phyloP scores from a whole-genome alignment of 805 yeast genomes.

The Starmerella bacillaris region DNA sequence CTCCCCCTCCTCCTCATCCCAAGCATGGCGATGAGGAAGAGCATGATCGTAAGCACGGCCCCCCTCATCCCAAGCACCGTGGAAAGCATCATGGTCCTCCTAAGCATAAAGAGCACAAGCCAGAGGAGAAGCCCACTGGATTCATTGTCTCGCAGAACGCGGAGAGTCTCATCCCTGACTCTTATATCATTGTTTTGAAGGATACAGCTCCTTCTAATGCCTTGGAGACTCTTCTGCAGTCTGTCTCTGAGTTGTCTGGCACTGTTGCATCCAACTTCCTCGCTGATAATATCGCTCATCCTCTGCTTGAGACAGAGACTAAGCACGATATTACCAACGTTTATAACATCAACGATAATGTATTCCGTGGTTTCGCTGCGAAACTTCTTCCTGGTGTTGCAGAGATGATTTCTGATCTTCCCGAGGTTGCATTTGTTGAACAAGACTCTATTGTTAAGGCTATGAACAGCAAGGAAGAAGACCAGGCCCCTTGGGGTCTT shows the following conservation, averaged over 20 bases:
- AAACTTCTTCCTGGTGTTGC: conserved; percentile 58
- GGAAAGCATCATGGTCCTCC: background rate
- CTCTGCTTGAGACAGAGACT: conserved; percentile 11
- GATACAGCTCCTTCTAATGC: conserved; percentile 37
- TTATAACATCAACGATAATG: conserved; percentile 30
- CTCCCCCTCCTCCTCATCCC: background rate
- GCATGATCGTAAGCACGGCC: background rate
- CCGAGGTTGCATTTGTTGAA: conserved; percentile 43
- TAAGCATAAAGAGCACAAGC: background rate
- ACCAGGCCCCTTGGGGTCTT: conserved; percentile 60
- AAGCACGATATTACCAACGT: conserved; percentile 19
- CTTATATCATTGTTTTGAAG: conserved; percentile 72
- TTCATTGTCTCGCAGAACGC: conserved; percentile 5
- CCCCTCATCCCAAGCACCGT: background rate
- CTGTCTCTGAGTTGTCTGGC: conserved; percentile 31
- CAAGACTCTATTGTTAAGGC: conserved; percentile 39
- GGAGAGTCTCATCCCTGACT: conserved; percentile 18
- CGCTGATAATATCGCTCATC: conserved; percentile 27
- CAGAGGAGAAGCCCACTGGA: background rate
- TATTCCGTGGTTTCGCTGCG: conserved; percentile 67
- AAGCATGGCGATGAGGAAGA: background rate
- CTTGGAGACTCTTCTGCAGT: conserved; percentile 45
- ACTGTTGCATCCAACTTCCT: conserved; percentile 15
- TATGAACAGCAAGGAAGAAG: conserved; percentile 32
- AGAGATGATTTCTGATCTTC: conserved; percentile 47